These are phyloP conservation scores for Pyrus betulifolia DNA, from an alignment of 306 rosid genomes.

Conservation along the genomic window DNA sequence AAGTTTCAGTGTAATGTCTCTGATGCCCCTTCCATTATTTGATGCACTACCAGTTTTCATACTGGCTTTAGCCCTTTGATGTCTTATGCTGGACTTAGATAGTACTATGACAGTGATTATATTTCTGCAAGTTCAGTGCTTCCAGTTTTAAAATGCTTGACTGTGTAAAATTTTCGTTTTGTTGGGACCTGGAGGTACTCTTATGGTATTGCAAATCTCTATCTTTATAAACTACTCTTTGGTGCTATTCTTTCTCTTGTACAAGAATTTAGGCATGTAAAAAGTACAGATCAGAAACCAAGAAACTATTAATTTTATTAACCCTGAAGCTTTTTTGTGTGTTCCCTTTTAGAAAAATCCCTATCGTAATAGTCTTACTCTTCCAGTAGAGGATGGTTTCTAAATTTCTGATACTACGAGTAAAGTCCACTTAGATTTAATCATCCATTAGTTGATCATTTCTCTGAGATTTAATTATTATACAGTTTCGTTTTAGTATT, in stretches of 20 bases:
- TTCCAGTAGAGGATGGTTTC: not conserved
- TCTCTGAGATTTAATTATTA: not conserved
- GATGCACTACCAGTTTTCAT: not conserved
- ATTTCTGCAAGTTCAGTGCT: not conserved
- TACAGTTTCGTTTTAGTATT: no score
- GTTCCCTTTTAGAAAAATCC: not conserved
- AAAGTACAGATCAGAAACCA: not conserved
- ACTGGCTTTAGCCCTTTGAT: not conserved
- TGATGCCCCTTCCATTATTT: slow-evolving; percentile 6
- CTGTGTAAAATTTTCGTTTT: not conserved
- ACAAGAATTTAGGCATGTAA: not conserved
- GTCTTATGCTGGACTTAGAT: not conserved
- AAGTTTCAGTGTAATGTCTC: slow-evolving; percentile 72
- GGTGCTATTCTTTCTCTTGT: not conserved
- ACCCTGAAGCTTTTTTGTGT: not conserved
- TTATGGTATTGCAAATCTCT: not conserved
- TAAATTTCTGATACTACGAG: not conserved
- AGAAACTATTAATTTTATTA: not conserved
- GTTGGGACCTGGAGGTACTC: not conserved
- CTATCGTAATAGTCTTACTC: not conserved
- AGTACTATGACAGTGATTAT: not conserved
- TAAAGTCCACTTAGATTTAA: not conserved
- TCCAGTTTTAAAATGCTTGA: not conserved
- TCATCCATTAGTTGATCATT: not conserved
- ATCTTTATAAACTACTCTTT: not conserved